phyloP scores from a whole-genome alignment of 163 green algal genomes.

The Prototheca wickerhamii region DNA sequence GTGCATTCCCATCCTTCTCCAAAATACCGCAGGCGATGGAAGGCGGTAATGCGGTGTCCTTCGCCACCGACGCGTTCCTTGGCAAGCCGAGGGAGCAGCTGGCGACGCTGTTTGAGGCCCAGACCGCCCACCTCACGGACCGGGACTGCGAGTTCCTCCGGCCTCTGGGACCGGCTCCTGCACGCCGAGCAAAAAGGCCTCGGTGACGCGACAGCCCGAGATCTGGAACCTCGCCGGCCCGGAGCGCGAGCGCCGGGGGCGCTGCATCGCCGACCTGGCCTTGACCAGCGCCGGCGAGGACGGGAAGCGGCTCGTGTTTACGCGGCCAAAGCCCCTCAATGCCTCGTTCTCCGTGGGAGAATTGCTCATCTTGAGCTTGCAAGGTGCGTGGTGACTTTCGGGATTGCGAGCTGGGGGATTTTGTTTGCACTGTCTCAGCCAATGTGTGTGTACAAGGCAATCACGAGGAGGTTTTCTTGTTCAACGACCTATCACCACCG shows the following conservation, averaged over 20 bases:
- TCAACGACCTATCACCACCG: no score
- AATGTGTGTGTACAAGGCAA: no score
- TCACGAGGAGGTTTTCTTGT: no score
- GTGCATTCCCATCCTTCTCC: no score
- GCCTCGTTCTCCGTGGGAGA: conserved; percentile 45
- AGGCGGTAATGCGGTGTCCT: no score
- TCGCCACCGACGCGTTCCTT: neutral
- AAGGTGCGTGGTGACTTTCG: no score
- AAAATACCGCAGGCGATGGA: no score
- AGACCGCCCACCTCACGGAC: conserved; percentile 14
- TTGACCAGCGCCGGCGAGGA: conserved; percentile 11
- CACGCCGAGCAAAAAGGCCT: conserved; percentile 54
- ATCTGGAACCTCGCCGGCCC: conserved; percentile 41
- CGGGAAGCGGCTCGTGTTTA: conserved; percentile 28
- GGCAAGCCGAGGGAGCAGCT: conserved; percentile 10
- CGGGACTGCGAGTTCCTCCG: conserved; percentile 47
- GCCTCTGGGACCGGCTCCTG: conserved; percentile 59
- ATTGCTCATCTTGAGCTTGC: conserved; percentile 54
- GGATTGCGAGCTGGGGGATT: no score
- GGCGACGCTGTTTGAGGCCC: conserved; percentile 1
- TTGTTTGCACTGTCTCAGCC: no score
- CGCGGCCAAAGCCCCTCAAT: neutral
- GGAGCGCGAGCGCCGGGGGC: conserved; percentile 33
- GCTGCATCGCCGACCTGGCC: conserved; percentile 39
- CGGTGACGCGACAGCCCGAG: conserved; percentile 19